These are phyloP conservation scores for Talaromyces sp. DNA, from an alignment of 2,329 filamentous ascomycete genomes.

Conservation along the genomic window DNA sequence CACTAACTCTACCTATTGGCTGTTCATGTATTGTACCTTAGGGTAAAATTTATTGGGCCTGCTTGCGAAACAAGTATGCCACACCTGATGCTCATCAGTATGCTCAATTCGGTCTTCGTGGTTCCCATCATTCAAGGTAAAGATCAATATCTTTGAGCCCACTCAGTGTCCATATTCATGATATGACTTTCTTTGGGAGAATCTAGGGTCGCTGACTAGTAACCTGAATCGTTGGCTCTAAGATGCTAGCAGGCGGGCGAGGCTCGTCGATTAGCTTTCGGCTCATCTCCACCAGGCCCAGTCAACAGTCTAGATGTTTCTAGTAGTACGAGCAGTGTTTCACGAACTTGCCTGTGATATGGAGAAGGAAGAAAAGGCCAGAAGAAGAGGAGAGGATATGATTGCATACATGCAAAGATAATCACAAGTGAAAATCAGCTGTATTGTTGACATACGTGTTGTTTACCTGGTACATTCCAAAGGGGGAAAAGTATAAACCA, in stretches of 20 bases:
- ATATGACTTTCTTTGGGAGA: no score
- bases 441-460: neutral
- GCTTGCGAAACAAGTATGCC: neutral
- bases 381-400: neutral
- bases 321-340: neutral
- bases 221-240: neutral
- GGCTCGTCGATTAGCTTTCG: constrained; percentile 13
- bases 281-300: constrained; percentile 9
- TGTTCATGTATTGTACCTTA: neutral
- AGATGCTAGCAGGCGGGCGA: constrained; percentile 1
- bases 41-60: neutral
- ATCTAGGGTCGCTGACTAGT: neutral
- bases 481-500: constrained; percentile 6
- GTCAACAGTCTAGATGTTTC: constrained; percentile 7
- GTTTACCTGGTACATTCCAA: constrained; percentile 1
- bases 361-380: neutral
- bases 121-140: no score
- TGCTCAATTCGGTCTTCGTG: no score
- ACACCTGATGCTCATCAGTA: neutral
- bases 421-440: neutral
- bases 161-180: no score
- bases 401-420: neutral
- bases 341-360: neutral
- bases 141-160: no score
- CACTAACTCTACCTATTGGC: no score